Base-by-base conservation (phyloP, 2,329 filamentous ascomycete genomes). In the Thelonectria blattea region DNA sequence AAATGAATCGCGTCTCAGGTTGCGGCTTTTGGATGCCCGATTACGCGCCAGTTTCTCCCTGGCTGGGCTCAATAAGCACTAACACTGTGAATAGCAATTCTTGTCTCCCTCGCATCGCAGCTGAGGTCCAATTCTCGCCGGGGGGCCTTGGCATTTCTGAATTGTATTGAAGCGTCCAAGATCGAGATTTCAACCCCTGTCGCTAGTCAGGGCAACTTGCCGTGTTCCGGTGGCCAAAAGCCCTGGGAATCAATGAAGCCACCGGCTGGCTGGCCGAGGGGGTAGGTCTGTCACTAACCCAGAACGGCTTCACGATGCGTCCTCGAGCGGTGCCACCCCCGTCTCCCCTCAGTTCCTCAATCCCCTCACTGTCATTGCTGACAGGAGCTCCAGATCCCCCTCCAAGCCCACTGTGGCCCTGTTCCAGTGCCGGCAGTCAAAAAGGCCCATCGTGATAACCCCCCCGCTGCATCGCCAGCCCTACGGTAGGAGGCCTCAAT, bases 391-490 rank as follows among this genome's bases (percentile, higher is more conserved):
- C 27, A 30, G 27, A 9, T 30, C 27, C 27, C 50, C 41, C n/a
- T 60, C 67, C 52, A 65, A 69, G 58, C 71, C 73, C 3, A 74
- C 76, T 2, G 67, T 80, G 42, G 60, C 81, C 12, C 73, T 82
- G 22, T 68, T 79, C 17, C 83, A 73, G 34, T 5, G 34, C 15
- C 27, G 8, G 27, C 27, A 30, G 34, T 14, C 34, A 37, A 14
- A 37, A 11, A 37, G 34, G 27, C 27, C 27, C 27, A 7, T 37
- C 15, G 12, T 14, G 34, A 37, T 37, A 4, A n/a, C 27, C 8
- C 27, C 27, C 27, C 27, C 27, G 27, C 27, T 30, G 27, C 27
- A 30, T 30, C 27, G 27, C 27, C 27, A 30, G 27, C 27, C 27
- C 27, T 30, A 30, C 8, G 27, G 27, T 10, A 30, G 8, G 8